These are phyloP conservation scores for Pulveroboletus sp. DNA, from an alignment of 768 basidiomycete genomes.

Conservation along the genomic window DNA sequence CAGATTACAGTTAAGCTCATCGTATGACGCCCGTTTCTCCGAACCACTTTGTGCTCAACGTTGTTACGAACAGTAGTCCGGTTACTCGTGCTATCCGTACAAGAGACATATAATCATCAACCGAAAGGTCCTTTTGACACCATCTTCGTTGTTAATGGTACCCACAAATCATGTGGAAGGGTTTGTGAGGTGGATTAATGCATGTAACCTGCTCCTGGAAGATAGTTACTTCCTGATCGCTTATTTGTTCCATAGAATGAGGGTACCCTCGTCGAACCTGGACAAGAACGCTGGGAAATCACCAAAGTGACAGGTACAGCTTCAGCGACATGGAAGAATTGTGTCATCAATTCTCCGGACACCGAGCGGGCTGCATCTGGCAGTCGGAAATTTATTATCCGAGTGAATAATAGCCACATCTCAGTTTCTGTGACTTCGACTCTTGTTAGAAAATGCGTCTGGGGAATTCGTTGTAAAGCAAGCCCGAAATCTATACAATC, in stretches of 20 bases:
- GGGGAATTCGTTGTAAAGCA: slow-evolving; percentile 7
- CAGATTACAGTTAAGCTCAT: slow-evolving; percentile 35
- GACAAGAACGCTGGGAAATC: slow-evolving; percentile 39
- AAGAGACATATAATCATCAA: slow-evolving; percentile 38
- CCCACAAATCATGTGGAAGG: slow-evolving; percentile 32
- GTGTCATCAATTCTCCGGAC: slow-evolving; percentile 39
- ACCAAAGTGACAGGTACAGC: slow-evolving; percentile 13
- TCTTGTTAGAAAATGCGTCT: slow-evolving; percentile 7
- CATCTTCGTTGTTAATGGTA: slow-evolving; percentile 29
- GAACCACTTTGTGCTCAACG: background rate
- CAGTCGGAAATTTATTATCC: slow-evolving; percentile 40
- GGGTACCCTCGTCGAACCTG: slow-evolving; percentile 30
- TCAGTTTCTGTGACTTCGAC: background rate
- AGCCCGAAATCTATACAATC: slow-evolving; percentile 13
- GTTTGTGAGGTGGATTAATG: slow-evolving; percentile 31
- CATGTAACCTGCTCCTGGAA: slow-evolving; percentile 14
- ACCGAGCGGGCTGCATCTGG: slow-evolving; percentile 42
- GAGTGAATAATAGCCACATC: slow-evolving; percentile 8
- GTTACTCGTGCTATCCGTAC: slow-evolving; percentile 38
- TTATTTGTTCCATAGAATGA: slow-evolving; percentile 18
- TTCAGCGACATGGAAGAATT: slow-evolving; percentile 27
- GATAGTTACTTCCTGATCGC: background rate
- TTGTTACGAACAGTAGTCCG: slow-evolving; percentile 42
- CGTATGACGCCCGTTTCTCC: slow-evolving; percentile 22
- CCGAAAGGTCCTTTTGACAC: slow-evolving; percentile 28